These are phyloP conservation scores for Acanthamoeba quina DNA, from an alignment of 208 protist genomes.

Conservation along the genomic window DNA sequence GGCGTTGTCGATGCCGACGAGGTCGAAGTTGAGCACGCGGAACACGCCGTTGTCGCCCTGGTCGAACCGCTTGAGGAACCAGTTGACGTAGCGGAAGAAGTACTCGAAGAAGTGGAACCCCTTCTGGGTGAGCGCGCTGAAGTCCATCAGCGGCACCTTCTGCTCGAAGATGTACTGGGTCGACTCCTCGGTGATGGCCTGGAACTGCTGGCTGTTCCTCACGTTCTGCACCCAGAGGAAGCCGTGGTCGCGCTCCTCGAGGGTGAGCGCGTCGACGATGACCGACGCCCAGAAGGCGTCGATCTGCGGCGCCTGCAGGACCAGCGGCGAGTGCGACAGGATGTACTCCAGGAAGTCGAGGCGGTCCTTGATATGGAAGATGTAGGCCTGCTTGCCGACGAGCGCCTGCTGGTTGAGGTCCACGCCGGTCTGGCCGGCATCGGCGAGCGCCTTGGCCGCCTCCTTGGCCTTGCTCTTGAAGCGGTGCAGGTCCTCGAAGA, in stretches of 20 bases:
- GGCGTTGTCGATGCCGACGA: constrained; percentile 77
- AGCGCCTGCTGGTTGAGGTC: constrained; percentile 61
- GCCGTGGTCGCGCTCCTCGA: constrained; percentile 56
- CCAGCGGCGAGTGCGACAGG: constrained; percentile 60
- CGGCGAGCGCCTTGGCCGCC: constrained; percentile 5
- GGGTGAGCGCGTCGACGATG: constrained; percentile 26
- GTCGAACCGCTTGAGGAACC: constrained; percentile 69
- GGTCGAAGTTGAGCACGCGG: constrained; percentile 15
- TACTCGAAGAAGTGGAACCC: constrained; percentile 73
- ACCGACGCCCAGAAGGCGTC: constrained; percentile 59
- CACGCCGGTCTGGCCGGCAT: neutral
- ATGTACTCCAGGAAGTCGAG: constrained; percentile 68
- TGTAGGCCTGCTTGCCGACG: constrained; percentile 59
- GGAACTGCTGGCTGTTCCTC: constrained; percentile 42
- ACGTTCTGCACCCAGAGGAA: constrained; percentile 63
- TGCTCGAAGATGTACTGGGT: constrained; percentile 76
- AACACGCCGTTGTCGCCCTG: constrained; percentile 35
- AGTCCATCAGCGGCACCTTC: constrained; percentile 74
- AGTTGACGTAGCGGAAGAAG: constrained; percentile 69
- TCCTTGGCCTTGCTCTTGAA: constrained; percentile 68
- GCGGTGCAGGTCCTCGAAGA: constrained; percentile 61
- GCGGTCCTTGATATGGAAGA: constrained; percentile 54
- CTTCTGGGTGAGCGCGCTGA: neutral
- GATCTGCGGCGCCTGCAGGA: neutral
- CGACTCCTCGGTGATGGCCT: constrained; percentile 18